Base-by-base conservation (phyloP, 495 filamentous ascomycete genomes). In the Neurospora sp. region DNA sequence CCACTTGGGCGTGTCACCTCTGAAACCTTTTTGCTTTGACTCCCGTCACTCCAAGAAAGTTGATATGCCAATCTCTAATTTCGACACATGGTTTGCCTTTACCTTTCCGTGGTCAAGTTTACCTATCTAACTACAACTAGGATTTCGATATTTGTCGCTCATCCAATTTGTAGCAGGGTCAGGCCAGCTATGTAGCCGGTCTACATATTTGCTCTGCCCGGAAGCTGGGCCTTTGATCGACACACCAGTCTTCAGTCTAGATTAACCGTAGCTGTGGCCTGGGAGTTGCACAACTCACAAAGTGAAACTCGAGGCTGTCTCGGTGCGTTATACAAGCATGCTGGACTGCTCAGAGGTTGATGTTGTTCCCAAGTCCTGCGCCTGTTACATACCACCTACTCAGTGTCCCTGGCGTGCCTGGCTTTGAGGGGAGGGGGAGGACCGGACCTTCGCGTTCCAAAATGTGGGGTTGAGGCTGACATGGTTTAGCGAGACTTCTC, bases 401-500 rank as follows among this genome's bases (percentile, higher is more conserved):
- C 61, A 35, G 40, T 74, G 74, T 73, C 73, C 73, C 75, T 73
- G 71, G 71, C 75, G 74, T 73, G 71, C 73, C 75, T 73, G 71
- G 71, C 75, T 76, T 75, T 70, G 68, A 27, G 27, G 71, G 39
- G 53, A 61, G 5, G 16, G 53, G 46, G 46, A 35, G 3, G 31
- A 35, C 31, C 31, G 31, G 31, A 35, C 31, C 46, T 48, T 53
- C 20, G 48, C 11, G 27, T 31, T 31, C 27, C 20, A 59, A 31
- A 66, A 39, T 74, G 75, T 73, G 75, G 75, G 75, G 71, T 71
- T 73, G 75, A 74, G 75, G 73, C 75, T 76, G 75, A 75, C 73
- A 70, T 76, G 71, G 73, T 70, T 37, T 46, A 44, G 40, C 27
- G 42, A 8, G 69, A 68, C 44, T 71, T 46, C 68, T 22, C 48